Base-by-base conservation (phyloP, 768 basidiomycete species). In the Trametes punicea region DNA sequence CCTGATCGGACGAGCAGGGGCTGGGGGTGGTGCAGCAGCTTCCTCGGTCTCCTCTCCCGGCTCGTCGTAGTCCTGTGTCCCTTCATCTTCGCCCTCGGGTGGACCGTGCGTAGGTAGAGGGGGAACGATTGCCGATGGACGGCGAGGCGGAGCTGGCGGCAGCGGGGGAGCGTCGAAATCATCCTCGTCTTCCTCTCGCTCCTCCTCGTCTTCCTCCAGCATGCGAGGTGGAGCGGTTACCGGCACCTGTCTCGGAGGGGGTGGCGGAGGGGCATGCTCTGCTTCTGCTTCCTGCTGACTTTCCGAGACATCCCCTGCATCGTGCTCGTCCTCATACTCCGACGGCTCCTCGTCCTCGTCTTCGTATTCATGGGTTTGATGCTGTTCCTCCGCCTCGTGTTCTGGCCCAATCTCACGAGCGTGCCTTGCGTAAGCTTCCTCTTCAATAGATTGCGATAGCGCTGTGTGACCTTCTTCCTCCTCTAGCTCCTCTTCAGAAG, bases 181-280 rank as follows among this genome's bases (percentile, higher is more conserved):
- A 2, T 46, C 52, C 15, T 45, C 51, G 3, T 54, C 38, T 11
- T 44, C 31, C 31, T 45, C 20, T 16, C 46, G 50, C n/a, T 57
- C 33, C 10, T 41, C 48, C 1, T 58, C 55, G 9, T 57, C 61
- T 20, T 57, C 45, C 2, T 44, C 34, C 20, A 45, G 36, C 18
- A 26, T 33, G 45, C 10, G 25, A 23, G 18, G 34, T 7, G 20
- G 16, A 29, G 20, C 34, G 44, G 21, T 53, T 41, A 1, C 31
- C 5, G 58, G n/a, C 26, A 47, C 34, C 10, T 60, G 62, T 9
- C 56, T 49, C 20, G 58, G 49, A n/a, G 64, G 63, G 4, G 60
- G 59, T 2, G 57, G 60, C 6, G 55, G 61, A 8, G 57, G 50
- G 26, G 41, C 38, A 13, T 33, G 31, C 6, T 46, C 39, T 1